Conservation (phyloP, 2,329 filamentous ascomycete species). For the Epicoccum sorghinum region DNA sequence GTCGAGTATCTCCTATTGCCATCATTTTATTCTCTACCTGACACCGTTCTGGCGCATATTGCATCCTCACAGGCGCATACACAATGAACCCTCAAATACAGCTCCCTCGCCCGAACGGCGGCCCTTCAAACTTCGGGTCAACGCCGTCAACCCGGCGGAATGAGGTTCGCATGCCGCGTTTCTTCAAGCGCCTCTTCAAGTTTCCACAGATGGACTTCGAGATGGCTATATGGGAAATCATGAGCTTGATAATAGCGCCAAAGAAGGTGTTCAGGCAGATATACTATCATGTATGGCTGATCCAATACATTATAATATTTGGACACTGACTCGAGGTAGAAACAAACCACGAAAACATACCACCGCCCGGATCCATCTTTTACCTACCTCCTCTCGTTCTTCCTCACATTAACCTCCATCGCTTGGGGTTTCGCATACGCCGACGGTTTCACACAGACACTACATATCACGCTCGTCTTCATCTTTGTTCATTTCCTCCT, state of each 20-base stretch:
- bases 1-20: neutral
- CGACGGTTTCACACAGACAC: constrained; percentile 49
- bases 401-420: constrained; percentile 59
- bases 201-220: constrained; percentile 78
- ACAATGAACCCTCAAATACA: constrained; percentile 66
- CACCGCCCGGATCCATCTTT: constrained; percentile 73
- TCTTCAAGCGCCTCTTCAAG: constrained; percentile 73
- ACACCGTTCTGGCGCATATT: constrained; percentile 4
- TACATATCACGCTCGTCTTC: constrained; percentile 56
- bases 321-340: constrained; percentile 48
- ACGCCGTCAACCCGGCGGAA: constrained; percentile 56
- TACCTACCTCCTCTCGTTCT: constrained; percentile 71
- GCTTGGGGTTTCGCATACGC: constrained; percentile 66
- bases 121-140: constrained; percentile 58
- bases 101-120: constrained; percentile 63
- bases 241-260: constrained; percentile 68
- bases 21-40: neutral
- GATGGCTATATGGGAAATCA: constrained; percentile 76
- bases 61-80: constrained; percentile 5
- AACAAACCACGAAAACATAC: constrained; percentile 70
- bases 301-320: neutral
- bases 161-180: constrained; percentile 67
- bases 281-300: constrained; percentile 67
- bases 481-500: constrained; percentile 66
- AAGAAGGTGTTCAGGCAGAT: constrained; percentile 75